Percentiles rank a stretch among this genome's conserved stretches.
These are phyloP conservation scores for Sphaceloma murrayae DNA, from an alignment of 2,329 filamentous ascomycete genomes.

Conservation along the genomic window DNA sequence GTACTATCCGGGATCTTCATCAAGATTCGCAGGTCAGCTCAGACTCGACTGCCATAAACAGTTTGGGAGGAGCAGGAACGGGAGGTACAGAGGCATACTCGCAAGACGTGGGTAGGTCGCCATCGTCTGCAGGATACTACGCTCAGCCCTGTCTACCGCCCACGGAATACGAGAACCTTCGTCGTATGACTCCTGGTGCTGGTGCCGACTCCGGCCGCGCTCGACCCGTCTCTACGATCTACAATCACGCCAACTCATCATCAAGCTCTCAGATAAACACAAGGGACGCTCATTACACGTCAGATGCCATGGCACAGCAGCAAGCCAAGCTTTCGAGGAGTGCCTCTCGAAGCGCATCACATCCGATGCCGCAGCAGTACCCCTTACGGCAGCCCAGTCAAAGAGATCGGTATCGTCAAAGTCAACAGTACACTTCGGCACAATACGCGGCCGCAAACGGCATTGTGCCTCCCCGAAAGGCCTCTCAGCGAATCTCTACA, in stretches of 20 bases:
- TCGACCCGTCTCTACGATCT: slow-evolving; percentile 28
- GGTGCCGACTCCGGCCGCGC: neutral
- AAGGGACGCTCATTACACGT: slow-evolving; percentile 40
- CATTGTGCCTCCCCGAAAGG: slow-evolving; percentile 62
- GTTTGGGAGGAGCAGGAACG: slow-evolving; percentile 6
- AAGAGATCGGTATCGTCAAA: slow-evolving; percentile 57
- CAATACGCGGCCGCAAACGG: slow-evolving; percentile 43
- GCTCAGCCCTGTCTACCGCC: slow-evolving; percentile 13
- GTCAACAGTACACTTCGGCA: slow-evolving; percentile 39
- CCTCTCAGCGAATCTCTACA: slow-evolving; percentile 59
- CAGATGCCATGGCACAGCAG: slow-evolving; percentile 32
- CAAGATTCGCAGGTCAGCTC: slow-evolving; percentile 8
- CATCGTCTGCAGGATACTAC: slow-evolving; percentile 3
- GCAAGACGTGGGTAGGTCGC: slow-evolving; percentile 7
- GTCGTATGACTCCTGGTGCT: slow-evolving; percentile 23
- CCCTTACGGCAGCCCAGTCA: slow-evolving; percentile 61
- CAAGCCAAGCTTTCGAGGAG: slow-evolving; percentile 49
- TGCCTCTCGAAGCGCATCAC: slow-evolving; percentile 53
- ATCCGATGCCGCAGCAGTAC: slow-evolving; percentile 44
- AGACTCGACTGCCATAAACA: slow-evolving; percentile 4
- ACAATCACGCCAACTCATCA: slow-evolving; percentile 41
- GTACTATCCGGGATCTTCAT: slow-evolving; percentile 9
- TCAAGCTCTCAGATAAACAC: slow-evolving; percentile 35
- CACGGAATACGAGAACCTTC: slow-evolving; percentile 17
- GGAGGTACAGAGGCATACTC: neutral